A percentile compares a stretch with the other conserved stretches of the same genome.
phyloP scores from a whole-genome alignment of 805 yeast species.

The Starmerella floricola region DNA sequence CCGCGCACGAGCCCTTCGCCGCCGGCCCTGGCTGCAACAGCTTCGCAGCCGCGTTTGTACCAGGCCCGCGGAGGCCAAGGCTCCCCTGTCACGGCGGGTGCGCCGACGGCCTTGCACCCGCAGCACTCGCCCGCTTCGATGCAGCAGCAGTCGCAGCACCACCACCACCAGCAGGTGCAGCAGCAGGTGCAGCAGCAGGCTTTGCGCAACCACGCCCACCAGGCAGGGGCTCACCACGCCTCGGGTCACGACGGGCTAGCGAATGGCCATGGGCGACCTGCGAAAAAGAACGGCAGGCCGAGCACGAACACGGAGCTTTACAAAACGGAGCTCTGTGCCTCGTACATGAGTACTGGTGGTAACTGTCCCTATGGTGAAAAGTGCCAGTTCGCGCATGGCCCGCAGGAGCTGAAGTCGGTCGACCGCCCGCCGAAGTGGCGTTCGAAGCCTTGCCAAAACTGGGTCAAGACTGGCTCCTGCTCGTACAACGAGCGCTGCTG shows the following conservation, averaged over 20 bases:
- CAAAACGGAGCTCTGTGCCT: conserved; percentile 82
- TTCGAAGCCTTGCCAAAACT: conserved; percentile 81
- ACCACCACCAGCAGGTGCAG: conserved; percentile 1
- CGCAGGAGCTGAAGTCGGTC: conserved; percentile 56
- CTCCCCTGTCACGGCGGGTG: background rate
- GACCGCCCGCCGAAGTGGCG: conserved; percentile 75
- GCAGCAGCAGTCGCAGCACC: background rate
- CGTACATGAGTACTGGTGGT: conserved; percentile 56
- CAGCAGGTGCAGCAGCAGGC: conserved; percentile 6
- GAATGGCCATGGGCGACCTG: conserved; percentile 4
- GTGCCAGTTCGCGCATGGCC: conserved; percentile 93
- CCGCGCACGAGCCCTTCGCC: conserved; percentile 14
- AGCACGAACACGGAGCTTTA: conserved; percentile 51
- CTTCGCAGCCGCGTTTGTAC: conserved; percentile 8
- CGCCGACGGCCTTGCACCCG: conserved; percentile 2
- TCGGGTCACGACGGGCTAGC: background rate
- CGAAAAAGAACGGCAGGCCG: conserved; percentile 27
- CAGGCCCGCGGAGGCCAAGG: conserved; percentile 1
- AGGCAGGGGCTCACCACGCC: background rate
- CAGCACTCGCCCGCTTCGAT: conserved; percentile 1
- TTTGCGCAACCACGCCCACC: conserved; percentile 1
- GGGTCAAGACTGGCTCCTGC: conserved; percentile 71
- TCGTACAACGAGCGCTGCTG: conserved; percentile 87
- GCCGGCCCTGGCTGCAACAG: conserved; percentile 6
- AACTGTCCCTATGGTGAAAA: conserved; percentile 78